Percentiles rank a stretch among this genome's conserved stretches.
Evolutionary conservation across 2,329 filamentous ascomycete species (phyloP).

Genomic region (Diaporthe helianthi): DNA sequence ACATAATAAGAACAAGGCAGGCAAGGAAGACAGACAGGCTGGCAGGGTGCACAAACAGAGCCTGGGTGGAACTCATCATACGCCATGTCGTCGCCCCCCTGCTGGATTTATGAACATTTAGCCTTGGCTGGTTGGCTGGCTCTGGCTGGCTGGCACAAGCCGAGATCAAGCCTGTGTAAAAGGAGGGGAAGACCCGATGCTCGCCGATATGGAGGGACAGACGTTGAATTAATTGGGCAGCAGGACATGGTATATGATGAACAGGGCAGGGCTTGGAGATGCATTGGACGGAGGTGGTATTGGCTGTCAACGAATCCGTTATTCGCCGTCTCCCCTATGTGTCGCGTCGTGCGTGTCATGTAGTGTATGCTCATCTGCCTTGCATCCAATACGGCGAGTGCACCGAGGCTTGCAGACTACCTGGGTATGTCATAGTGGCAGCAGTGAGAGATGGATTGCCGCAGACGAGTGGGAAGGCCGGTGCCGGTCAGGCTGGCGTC

Average conservation of each 20-base stretch:
- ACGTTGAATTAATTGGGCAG: constrained; percentile 16
- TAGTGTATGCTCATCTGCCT: neutral
- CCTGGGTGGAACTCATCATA: constrained; percentile 1
- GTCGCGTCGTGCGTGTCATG: constrained; percentile 17
- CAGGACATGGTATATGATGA: constrained; percentile 9
- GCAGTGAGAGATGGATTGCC: neutral
- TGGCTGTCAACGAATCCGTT: constrained; percentile 1
- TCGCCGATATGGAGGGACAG: constrained; percentile 12
- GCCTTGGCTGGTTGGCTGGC: neutral
- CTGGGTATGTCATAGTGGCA: neutral
- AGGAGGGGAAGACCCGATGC: constrained; percentile 6
- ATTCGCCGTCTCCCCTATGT: neutral
- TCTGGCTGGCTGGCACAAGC: constrained; percentile 1
- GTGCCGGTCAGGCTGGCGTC: neutral
- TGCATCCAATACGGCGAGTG: constrained; percentile 4
- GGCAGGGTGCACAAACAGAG: constrained; percentile 6
- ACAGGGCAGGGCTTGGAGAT: constrained; percentile 2
- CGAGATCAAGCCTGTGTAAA: constrained; percentile 3
- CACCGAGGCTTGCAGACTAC: neutral
- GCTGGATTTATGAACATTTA: neutral
- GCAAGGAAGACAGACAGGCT: neutral
- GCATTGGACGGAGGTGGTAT: constrained; percentile 17
- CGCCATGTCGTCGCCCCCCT: constrained; percentile 22
- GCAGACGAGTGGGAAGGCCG: neutral
- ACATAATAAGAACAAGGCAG: neutral